These are phyloP conservation scores for Teratosphaeria viscida DNA, from an alignment of 2,329 filamentous ascomycete species.

Conservation along the genomic window DNA sequence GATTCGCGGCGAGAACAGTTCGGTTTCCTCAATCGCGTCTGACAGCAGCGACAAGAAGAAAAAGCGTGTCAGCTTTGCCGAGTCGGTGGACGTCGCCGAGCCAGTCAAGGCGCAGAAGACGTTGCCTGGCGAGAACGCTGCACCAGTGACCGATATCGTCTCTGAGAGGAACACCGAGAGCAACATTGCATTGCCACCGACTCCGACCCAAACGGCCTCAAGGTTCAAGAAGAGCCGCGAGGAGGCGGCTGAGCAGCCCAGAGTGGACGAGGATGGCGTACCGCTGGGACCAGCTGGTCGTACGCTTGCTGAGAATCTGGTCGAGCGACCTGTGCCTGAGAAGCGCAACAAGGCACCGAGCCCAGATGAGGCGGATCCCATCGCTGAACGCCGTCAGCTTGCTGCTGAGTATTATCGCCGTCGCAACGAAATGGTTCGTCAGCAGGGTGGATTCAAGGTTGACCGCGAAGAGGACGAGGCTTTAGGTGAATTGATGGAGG, in stretches of 20 bases:
- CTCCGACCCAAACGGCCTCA: constrained; percentile 26
- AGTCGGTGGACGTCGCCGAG: constrained; percentile 59
- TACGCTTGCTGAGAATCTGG: constrained; percentile 39
- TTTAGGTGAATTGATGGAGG: constrained; percentile 49
- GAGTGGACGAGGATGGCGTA: constrained; percentile 2
- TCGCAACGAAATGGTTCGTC: constrained; percentile 72
- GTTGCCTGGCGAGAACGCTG: constrained; percentile 11
- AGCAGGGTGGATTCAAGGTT: constrained; percentile 66
- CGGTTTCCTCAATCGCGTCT: constrained; percentile 8
- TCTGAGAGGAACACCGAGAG: constrained; percentile 29
- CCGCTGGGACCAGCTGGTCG: constrained; percentile 14
- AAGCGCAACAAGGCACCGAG: constrained; percentile 16
- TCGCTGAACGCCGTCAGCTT: constrained; percentile 64
- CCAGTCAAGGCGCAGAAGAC: constrained; percentile 20
- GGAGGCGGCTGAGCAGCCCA: background rate
- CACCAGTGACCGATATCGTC: constrained; percentile 31
- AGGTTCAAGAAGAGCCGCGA: constrained; percentile 29
- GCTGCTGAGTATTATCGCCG: constrained; percentile 72
- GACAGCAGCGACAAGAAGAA: constrained; percentile 25
- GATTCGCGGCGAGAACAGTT: constrained; percentile 25
- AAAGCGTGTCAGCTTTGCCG: constrained; percentile 75
- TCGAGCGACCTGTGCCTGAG: constrained; percentile 37
- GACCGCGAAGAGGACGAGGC: constrained; percentile 51
- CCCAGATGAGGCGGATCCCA: constrained; percentile 44
- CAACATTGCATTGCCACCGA: constrained; percentile 1